These are phyloP conservation scores for Colletotrichum musicola DNA, from an alignment of 2,329 filamentous ascomycete genomes.

Conservation along the genomic window DNA sequence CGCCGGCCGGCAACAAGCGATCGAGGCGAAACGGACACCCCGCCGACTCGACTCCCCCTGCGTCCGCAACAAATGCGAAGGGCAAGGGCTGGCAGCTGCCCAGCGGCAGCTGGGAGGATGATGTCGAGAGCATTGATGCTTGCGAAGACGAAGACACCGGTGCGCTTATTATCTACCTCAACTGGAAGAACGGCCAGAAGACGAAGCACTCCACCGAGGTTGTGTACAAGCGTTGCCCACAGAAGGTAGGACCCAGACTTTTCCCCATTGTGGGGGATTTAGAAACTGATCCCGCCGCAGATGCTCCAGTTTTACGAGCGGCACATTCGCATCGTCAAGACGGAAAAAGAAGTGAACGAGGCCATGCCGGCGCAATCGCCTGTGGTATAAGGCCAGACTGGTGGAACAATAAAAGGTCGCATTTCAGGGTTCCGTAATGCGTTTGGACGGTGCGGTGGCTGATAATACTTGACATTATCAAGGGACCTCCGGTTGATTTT, in stretches of 20 bases:
- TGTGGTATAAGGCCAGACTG: no score
- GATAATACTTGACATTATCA: neutral
- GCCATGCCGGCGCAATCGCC: conserved; percentile 39
- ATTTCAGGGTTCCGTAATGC: neutral
- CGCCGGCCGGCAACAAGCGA: conserved; percentile 58
- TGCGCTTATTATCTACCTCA: conserved; percentile 75
- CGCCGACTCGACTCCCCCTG: conserved; percentile 60
- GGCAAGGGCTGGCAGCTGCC: conserved; percentile 73
- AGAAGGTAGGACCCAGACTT: conserved; percentile 67
- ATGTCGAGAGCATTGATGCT: conserved; percentile 77
- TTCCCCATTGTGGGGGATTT: neutral
- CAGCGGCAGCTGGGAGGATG: conserved; percentile 81
- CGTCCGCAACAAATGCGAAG: conserved; percentile 53
- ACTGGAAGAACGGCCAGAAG: conserved; percentile 81
- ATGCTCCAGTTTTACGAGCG: conserved; percentile 72
- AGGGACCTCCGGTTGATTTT: neutral
- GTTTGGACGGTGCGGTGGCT: conserved; percentile 7
- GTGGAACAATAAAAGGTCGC: no score
- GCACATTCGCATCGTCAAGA: conserved; percentile 66
- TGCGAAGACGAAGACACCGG: conserved; percentile 74
- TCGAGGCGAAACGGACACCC: conserved; percentile 64
- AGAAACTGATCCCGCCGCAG: conserved; percentile 47
- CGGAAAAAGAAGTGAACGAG: conserved; percentile 39
- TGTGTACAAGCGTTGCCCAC: conserved; percentile 82
- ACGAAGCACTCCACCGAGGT: conserved; percentile 77